Evolutionary conservation across 169 alveolate genomes (phyloP), one percentile per base, ranked within the genome.

Genomic region (Cardiosporidium cionae): DNA sequence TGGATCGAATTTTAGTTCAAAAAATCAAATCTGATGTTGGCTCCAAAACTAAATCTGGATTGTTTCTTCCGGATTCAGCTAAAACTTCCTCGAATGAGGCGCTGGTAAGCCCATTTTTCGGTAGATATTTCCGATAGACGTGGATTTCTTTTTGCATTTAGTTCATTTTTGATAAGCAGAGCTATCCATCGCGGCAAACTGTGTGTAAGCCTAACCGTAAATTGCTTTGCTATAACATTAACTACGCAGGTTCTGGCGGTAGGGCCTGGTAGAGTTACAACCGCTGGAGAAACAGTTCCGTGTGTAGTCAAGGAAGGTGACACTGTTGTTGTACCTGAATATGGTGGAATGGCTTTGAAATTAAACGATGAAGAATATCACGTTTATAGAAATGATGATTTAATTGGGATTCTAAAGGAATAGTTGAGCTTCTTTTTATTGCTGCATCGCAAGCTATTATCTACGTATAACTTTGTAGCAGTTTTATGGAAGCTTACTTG

Each of bases 251-350:
- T 69, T 29, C 2, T 69, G 3, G 70, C 76, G 2, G 76, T 69
- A 7, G 76, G 76, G 1, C 23, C 16, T 16, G 76, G 76, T 16
- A 37, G 35, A 27, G 3, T 69, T 31, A 33, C 68, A 4, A 33
- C 3, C 29, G 68, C 25, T 9, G 76, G 69, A 52, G 23, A 53
- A 31, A 44, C 3, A 31, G 5, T 87, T n/a, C 86, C 91, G 16
- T 81, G 87, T 2, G 74, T 84, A 35, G 86, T 84, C 74, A 80
- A 86, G 76, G 90, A 80, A 67, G 94, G 94, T 54, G 92, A 90
- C 78, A 88, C 90, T 25, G 94, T 90, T 52, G 86, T 90, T 25
- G 83, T 90, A 27, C 94, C 94, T 7, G 94, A 90, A 83, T 90
- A 84, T 80, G 94, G 94, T 36, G 94, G 94, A 31, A 86, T 88